Evolutionary conservation across 2,329 filamentous ascomycete genomes (phyloP), one percentile per base, ranked within the genome.

Genomic region (Apiospora pterosperma): DNA sequence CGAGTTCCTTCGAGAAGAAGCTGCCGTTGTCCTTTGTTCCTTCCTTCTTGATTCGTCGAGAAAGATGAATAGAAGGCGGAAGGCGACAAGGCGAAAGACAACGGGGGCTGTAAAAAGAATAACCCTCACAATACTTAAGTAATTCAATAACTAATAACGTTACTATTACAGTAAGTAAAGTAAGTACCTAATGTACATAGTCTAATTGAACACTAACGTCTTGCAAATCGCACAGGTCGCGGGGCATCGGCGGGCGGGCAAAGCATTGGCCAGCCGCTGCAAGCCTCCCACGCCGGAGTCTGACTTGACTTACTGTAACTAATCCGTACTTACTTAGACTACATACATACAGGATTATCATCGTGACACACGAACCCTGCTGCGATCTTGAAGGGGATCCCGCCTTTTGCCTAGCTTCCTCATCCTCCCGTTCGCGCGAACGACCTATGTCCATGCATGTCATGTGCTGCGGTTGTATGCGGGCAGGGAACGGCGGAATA

Each of bases 401-500:
- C 70, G 70, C 69, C 66, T 68, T 71, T 71, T 67, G 69, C 69
- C 69, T 69, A 66, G 69, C 65, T 68, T 66, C 52, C 65, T 63
- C 59, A 52, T 67, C 62, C 62, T 66, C 69, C 67, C 66, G 66
- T 66, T 63, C 66, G 55, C 61, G 28, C 38, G 41, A 44, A 42
- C 38, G 39, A 42, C n/a, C 48, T 64, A 64, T 38, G 31, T 44
- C 61, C 62, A 36, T 34, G 41, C 41, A 34, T 11, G 31, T 61
- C 36, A 25, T 42, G 41, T 21, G 21, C n/a, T n/a, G 39, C 21
- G 39, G 19, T 41, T n/a, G 19, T 21, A 11, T 41, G 39, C 39
- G 19, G 5, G n/a, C 39, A 8, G n/a, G 10, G 39, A n/a, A 19
- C 39, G 11, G 39, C 39, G 3, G 10, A 8, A n/a, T 6, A 36